Percentiles rank a stretch among this genome's conserved stretches.
Conservation (phyloP, 352 stramenopile species). For the Plasmopara halstedii region DNA sequence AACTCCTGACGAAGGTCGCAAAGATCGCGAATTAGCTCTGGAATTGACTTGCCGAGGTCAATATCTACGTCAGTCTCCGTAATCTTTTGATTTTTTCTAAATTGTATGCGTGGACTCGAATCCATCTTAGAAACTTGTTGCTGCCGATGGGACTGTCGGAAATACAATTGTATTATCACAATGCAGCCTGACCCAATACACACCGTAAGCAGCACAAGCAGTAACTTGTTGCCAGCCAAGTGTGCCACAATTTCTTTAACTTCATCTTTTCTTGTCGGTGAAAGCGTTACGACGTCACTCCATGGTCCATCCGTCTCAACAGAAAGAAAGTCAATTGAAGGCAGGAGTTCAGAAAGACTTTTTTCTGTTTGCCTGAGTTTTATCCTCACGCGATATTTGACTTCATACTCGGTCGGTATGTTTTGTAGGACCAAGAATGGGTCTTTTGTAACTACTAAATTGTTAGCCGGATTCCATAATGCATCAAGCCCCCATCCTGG, state of each 20-base stretch:
- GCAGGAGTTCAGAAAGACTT: conserved; percentile 18
- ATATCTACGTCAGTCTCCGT: not conserved
- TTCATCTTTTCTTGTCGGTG: conserved; percentile 36
- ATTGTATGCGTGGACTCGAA: conserved; percentile 7
- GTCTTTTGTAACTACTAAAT: conserved; percentile 31
- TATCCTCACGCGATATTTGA: conserved; percentile 53
- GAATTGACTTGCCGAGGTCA: conserved; percentile 2
- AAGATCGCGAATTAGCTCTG: conserved; percentile 52
- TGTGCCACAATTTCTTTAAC: conserved; percentile 45
- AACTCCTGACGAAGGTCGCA: conserved; percentile 61
- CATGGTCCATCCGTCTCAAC: conserved; percentile 49
- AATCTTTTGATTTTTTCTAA: not conserved
- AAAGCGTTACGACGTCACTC: conserved; percentile 39
- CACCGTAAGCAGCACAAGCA: conserved; percentile 35
- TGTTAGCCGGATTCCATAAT: conserved; percentile 57
- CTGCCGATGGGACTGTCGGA: conserved; percentile 10
- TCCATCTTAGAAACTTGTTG: conserved; percentile 6
- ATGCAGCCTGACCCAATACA: conserved; percentile 43
- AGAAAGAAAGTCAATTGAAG: conserved; percentile 29
- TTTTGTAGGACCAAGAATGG: conserved; percentile 49
- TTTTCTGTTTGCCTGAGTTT: conserved; percentile 26
- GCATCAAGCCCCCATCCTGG: conserved; percentile 49
- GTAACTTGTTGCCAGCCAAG: conserved; percentile 38
- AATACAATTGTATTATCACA: conserved; percentile 34
- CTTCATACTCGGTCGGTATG: conserved; percentile 43